These are phyloP conservation scores for Ceratobasidium sp. DNA, from an alignment of 1,284 basidiomycete genomes.

Conservation along the genomic window DNA sequence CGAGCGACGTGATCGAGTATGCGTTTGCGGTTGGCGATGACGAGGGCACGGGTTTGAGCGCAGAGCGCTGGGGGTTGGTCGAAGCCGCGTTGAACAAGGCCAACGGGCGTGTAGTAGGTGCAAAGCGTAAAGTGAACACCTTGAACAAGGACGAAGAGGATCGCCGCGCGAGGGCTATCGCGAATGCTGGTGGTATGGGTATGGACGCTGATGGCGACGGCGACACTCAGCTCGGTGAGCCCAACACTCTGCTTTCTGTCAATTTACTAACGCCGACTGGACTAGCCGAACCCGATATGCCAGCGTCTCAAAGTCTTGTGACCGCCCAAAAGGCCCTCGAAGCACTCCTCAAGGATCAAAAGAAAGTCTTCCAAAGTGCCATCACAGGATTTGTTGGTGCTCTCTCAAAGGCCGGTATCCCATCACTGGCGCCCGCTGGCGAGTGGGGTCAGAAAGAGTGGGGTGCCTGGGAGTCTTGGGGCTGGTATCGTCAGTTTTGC, in stretches of 20 bases:
- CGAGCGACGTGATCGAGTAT: conserved; percentile 88
- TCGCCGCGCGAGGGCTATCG: conserved; percentile 73
- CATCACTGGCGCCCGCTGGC: conserved; percentile 61
- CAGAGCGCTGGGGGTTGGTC: conserved; percentile 82
- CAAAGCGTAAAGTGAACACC: conserved; percentile 71
- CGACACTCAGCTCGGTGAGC: conserved; percentile 39
- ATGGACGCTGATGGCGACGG: conserved; percentile 44
- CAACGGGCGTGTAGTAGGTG: conserved; percentile 80
- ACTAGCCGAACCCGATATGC: conserved; percentile 49
- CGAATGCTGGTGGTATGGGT: conserved; percentile 50
- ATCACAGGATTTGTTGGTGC: conserved; percentile 73
- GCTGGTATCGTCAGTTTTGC: conserved; percentile 87
- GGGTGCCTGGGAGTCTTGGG: conserved; percentile 82
- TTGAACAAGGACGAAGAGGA: conserved; percentile 88
- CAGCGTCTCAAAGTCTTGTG: conserved; percentile 65
- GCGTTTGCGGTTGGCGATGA: conserved; percentile 63
- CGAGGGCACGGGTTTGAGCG: conserved; percentile 51
- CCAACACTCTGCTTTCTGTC: conserved; percentile 33
- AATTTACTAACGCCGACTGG: background rate
- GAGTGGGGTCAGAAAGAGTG: conserved; percentile 69
- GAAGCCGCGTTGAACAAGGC: conserved; percentile 85
- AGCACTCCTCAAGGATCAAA: conserved; percentile 75
- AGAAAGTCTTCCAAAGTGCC: conserved; percentile 66
- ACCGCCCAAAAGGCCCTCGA: conserved; percentile 75
- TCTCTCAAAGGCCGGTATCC: conserved; percentile 57